Evolutionary conservation across 495 filamentous ascomycete genomes (phyloP), one percentile per base, ranked within the genome.

Genomic region (Tricharina praecox): DNA sequence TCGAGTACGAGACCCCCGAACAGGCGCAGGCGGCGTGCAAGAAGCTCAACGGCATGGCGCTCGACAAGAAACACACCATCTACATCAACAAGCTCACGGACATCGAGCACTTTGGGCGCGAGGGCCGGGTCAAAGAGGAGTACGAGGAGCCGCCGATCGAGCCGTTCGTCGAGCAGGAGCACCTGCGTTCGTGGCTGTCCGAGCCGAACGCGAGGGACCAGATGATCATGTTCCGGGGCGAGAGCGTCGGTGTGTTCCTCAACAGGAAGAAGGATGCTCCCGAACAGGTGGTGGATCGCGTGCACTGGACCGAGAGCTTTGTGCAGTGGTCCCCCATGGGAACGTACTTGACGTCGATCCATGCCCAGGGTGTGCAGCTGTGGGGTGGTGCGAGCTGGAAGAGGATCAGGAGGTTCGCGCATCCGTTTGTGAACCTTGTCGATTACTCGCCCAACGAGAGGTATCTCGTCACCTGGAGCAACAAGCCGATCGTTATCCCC

Each of bases 11-110:
- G 37, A 85, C 84, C n/a, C 70, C 87, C 41, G 85, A 82, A 60
- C 85, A 95, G 66, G 90, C 90, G 13, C 70, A 81, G 26, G 81
- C 81, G 32, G 90, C 88, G 42, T 80, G 85, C 55, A 85, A 93
- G 64, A 71, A 77, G 50, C 77, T 97, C 47, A 77, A 95, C 60
- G 74, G 73, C 50, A 74, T 79, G 15, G 72, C 86, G 20, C 78
- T 96, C 58, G 90, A 97, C 69, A 94, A 84, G 71, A 94, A 76
- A 68, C 85, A 97, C 71, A 93, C 81, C 18, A 75, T 97, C 50
- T 72, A 76, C 51, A 86, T 96, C 59, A 97, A 97, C 75, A 97
- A 97, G 67, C 69, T 97, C 60, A 93, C 88, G 58, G 90, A 97
- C 64, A 83, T 97, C 55, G 90, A 96, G 54, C 80, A 88, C 49